Evolutionary conservation across 108 stramenopile genomes (phyloP), one percentile per base, ranked within the genome.

Genomic region (Stephanodiscus triporus): DNA sequence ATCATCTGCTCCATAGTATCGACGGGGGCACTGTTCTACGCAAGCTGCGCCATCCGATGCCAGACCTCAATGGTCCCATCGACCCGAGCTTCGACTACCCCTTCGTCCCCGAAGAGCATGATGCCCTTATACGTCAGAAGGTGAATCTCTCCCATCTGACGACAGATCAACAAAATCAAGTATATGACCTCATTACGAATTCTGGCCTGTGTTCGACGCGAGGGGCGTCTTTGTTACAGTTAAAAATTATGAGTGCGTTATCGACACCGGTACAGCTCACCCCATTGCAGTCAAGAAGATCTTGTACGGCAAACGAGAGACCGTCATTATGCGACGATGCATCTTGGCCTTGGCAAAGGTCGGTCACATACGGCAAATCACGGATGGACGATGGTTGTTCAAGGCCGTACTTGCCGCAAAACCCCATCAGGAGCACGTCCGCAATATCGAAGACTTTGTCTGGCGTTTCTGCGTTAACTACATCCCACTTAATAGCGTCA

Each of bases 171-270:
- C 24, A 26, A 6, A 8, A 26, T 8, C 2, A 26, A 2, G 30
- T 58, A 1, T 17, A 17, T 16, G 30, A 6, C 3, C 4, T 58
- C 3, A 29, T 58, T 10, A 16, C 4, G 16, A 58, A 32, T 30
- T 16, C 30, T 58, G 57, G 57, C 10, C 57, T 26, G 57, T 58
- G 30, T 58, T 58, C n/a, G 57, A 58, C 6, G 57, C 30, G 6
- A 26, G 8, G 23, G 51, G 51, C 4, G 51, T 53, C 2, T 26
- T 24, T 22, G 24, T 53, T 10, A 2, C 51, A 9, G 51, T 53
- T 0, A 53, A 53, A 26, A 26, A 53, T 22, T 53, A 53, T 22
- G 10, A 53, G 20, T 53, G 51, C 51, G 24, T 24, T 6, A 53
- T 53, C 24, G 51, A 53, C 24, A 53, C 51, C 3, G 51, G 51